Base-by-base conservation (phyloP, 2,329 filamentous ascomycete species). In the Thelonectria rubi region DNA sequence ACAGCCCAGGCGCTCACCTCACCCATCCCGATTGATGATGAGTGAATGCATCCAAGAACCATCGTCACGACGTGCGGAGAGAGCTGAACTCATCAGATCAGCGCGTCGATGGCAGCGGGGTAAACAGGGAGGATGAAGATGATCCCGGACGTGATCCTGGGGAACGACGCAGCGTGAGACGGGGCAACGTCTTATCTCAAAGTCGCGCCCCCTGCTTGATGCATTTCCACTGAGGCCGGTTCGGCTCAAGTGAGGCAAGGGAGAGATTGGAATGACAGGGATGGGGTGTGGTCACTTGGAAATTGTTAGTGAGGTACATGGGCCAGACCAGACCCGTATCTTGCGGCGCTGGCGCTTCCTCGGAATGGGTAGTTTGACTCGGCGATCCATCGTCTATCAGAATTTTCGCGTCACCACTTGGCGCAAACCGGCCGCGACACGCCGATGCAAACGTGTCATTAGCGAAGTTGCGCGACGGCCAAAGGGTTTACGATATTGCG, bases 301-400 rank as follows among this genome's bases (percentile, higher is more conserved):
- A 77, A 78, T 77, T 78, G 76, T 79, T 79, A 79, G 69, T 63
- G 76, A 46, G 72, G 68, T 78, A 78, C 77, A 68, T 78, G 55
- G 55, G 57, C 43, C 42, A 63, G 66, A 54, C 60, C 59, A 52
- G 54, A 60, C 62, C 51, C 46, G 57, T 49, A 66, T 67, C 65
- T 65, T 14, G 32, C 32, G 34, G 34, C 34, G 34, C 34, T 37
- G 64, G 64, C 68, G 69, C 65, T 59, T 65, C 65, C 56, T 67
- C 65, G 64, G 66, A 69, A 66, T 57, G 70, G 66, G 75, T 70
- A 73, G 59, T 63, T 45, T 43, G 65, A 72, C 70, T 70, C 62
- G 70, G 50, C 62, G 72, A 76, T 71, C 71, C 69, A 63, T 62
- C 62, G 67, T 65, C 63, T 65, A 69, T 71, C 67, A 64, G 69